Percentiles rank a stretch among this genome's conserved stretches.
Evolutionary conservation across 306 rosid genomes (phyloP).

Genomic region (Fagus sylvatica): DNA sequence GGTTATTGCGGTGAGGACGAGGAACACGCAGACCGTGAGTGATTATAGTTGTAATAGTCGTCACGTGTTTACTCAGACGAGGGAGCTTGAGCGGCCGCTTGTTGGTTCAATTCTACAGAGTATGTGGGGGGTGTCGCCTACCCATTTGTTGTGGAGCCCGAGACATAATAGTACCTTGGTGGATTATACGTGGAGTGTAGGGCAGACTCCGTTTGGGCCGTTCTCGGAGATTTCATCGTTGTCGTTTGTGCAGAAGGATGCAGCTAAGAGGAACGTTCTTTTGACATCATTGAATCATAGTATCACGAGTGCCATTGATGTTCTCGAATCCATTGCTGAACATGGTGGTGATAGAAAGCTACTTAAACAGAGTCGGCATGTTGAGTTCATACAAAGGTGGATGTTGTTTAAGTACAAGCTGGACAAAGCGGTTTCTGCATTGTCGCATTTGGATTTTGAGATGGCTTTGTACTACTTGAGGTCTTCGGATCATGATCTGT

Average conservation of each 20-base stretch:
- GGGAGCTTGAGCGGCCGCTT: slow-evolving; percentile 84
- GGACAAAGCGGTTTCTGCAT: slow-evolving; percentile 80
- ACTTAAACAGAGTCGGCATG: slow-evolving; percentile 65
- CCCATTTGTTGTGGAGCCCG: slow-evolving; percentile 82
- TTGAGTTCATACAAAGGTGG: slow-evolving; percentile 84
- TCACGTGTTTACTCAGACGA: slow-evolving; percentile 64
- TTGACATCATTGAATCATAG: slow-evolving; percentile 76
- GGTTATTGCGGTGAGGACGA: slow-evolving; percentile 94
- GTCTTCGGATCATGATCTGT: slow-evolving; percentile 91
- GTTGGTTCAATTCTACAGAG: slow-evolving; percentile 94
- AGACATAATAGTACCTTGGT: slow-evolving; percentile 82
- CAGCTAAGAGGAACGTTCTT: slow-evolving; percentile 79
- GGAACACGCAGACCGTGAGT: slow-evolving; percentile 81
- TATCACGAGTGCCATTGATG: slow-evolving; percentile 65
- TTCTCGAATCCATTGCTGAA: slow-evolving; percentile 62
- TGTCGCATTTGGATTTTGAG: slow-evolving; percentile 86
- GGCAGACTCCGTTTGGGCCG: slow-evolving; percentile 96
- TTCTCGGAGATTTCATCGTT: slow-evolving; percentile 68
- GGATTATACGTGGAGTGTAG: slow-evolving; percentile 95
- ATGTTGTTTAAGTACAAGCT: slow-evolving; percentile 82
- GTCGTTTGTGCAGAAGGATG: slow-evolving; percentile 94
- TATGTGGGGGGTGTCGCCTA: slow-evolving; percentile 99
- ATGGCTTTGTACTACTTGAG: slow-evolving; percentile 75
- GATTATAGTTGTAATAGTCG: slow-evolving; percentile 92
- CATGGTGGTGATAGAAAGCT: slow-evolving; percentile 87